Evolutionary conservation across 2,329 filamentous ascomycete genomes (phyloP).

Genomic region (Shiraia sp.): DNA sequence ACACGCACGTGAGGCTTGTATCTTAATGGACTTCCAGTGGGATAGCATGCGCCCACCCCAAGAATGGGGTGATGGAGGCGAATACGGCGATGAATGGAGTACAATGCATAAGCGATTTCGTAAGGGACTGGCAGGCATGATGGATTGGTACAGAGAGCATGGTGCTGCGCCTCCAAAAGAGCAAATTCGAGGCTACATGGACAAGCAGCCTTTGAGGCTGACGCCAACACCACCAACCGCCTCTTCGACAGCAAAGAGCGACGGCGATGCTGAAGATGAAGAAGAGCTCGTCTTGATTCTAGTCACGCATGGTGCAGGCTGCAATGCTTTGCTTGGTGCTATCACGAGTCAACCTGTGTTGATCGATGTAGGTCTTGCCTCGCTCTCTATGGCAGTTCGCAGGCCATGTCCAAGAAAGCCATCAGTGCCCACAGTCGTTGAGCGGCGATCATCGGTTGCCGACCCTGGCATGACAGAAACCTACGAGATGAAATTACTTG

Average conservation of each 20-base stretch:
- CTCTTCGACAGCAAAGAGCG: constrained; percentile 39
- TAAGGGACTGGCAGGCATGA: constrained; percentile 73
- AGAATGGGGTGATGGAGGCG: constrained; percentile 84
- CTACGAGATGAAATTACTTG: constrained; percentile 76
- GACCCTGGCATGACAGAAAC: constrained; percentile 56
- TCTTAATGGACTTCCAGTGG: constrained; percentile 92
- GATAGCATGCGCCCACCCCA: constrained; percentile 81
- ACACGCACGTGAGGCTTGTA: constrained; percentile 85
- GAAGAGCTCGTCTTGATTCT: constrained; percentile 79
- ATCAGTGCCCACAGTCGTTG: constrained; percentile 29
- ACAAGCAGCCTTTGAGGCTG: constrained; percentile 19
- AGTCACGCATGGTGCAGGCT: constrained; percentile 92
- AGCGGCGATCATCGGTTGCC: constrained; percentile 45
- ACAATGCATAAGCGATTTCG: constrained; percentile 92
- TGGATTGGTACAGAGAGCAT: constrained; percentile 77
- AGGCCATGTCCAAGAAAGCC: constrained; percentile 32
- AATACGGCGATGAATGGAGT: constrained; percentile 92
- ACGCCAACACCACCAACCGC: constrained; percentile 20
- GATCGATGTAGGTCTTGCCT: constrained; percentile 86
- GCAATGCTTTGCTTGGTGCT: constrained; percentile 91
- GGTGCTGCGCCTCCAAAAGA: constrained; percentile 41
- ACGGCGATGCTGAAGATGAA: constrained; percentile 53
- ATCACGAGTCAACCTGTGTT: constrained; percentile 90
- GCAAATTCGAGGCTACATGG: constrained; percentile 37
- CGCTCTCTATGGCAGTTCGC: constrained; percentile 76